Evolutionary conservation across 345 rosid species (phyloP).

Genomic region (Pugionium dolabratum): DNA sequence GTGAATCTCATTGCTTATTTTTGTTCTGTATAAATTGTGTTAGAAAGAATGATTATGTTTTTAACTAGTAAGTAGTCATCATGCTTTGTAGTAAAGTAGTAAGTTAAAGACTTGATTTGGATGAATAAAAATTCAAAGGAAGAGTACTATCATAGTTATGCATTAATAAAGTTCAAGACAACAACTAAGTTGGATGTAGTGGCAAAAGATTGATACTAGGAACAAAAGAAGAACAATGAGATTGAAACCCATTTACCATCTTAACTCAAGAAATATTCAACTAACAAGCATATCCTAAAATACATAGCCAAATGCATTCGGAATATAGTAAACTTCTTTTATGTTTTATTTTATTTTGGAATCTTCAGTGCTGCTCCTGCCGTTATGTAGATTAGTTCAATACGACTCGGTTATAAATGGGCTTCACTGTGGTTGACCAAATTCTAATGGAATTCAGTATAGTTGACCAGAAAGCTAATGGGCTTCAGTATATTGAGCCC

Average conservation of each 20-base stretch:
- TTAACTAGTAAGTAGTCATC: slow-evolving; percentile 22
- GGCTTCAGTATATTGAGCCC: too few species aligned
- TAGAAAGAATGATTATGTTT: slow-evolving; percentile 7
- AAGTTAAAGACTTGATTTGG: slow-evolving; percentile 31
- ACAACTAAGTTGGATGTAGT: neutral
- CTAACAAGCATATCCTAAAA: too few species aligned
- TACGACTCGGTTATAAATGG: too few species aligned
- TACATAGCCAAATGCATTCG: too few species aligned
- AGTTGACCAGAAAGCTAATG: too few species aligned
- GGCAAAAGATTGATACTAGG: slow-evolving; percentile 1
- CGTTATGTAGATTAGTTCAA: too few species aligned
- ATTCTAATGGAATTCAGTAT: too few species aligned
- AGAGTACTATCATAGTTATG: slow-evolving; percentile 12
- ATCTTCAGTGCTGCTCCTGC: too few species aligned
- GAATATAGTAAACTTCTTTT: too few species aligned
- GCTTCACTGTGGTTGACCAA: too few species aligned
- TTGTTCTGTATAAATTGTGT: slow-evolving; percentile 33
- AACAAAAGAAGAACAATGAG: neutral
- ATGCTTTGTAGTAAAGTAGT: slow-evolving; percentile 33
- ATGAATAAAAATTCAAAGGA: slow-evolving; percentile 23
- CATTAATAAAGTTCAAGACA: neutral
- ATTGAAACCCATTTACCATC: neutral
- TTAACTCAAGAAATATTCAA: neutral
- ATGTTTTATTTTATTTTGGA: too few species aligned
- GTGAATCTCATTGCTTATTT: neutral